Conservation (phyloP, 148 eudicot species). For the Fagopyrum tataricum region DNA sequence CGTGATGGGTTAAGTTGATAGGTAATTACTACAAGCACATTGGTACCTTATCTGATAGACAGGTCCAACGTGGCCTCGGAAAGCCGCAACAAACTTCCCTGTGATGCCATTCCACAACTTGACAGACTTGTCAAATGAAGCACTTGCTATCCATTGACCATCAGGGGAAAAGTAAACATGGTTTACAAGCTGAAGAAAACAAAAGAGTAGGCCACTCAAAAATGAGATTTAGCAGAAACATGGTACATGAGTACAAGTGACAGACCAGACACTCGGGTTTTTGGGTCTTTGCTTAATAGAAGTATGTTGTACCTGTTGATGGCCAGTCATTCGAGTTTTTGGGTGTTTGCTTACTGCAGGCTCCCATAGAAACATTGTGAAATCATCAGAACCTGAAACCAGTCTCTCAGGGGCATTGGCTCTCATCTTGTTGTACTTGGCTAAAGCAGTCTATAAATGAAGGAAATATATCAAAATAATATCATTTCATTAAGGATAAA, state of each 20-base stretch:
- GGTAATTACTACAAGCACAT: not conserved
- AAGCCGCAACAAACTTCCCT: slow-evolving; percentile 71
- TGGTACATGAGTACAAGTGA: not conserved
- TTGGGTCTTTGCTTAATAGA: not conserved
- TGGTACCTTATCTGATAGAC: slow-evolving; percentile 90
- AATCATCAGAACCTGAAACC: slow-evolving; percentile 98
- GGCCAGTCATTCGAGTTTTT: slow-evolving; percentile 94
- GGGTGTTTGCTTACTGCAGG: slow-evolving; percentile 88
- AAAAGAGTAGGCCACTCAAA: not conserved
- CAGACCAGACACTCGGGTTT: not conserved
- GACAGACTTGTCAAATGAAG: slow-evolving; percentile 90
- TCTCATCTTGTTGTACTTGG: slow-evolving; percentile 73
- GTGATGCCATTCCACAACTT: slow-evolving; percentile 96
- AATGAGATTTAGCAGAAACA: slow-evolving; percentile 5
- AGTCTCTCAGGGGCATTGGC: slow-evolving; percentile 88
- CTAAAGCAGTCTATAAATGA: slow-evolving; percentile 61
- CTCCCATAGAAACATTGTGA: slow-evolving; percentile 97
- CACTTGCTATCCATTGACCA: slow-evolving; percentile 97
- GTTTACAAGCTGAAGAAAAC: slow-evolving; percentile 62
- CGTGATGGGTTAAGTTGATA: not conserved
- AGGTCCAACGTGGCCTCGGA: slow-evolving; percentile 97
- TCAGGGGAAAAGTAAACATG: slow-evolving; percentile 97
- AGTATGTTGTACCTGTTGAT: slow-evolving; percentile 62
- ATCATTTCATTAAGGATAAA: not conserved
- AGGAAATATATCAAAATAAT: slow-evolving; percentile 4